Conservation (phyloP, 2,329 filamentous ascomycete species). For the Ophiostoma himal-ulmi region DNA sequence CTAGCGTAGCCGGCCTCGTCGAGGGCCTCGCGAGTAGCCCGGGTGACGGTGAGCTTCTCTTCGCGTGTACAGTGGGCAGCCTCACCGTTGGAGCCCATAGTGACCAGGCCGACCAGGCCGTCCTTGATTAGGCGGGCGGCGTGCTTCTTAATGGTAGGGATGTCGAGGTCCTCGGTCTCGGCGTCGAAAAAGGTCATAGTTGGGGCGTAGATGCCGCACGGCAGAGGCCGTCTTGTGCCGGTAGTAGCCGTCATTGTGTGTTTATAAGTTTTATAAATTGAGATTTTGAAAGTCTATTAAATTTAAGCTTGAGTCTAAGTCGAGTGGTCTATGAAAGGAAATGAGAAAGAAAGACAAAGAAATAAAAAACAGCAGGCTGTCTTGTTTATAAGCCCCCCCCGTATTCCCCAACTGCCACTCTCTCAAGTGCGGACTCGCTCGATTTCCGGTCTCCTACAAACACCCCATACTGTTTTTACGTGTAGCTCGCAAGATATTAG, state of each 20-base stretch:
- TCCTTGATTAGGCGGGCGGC: constrained; percentile 69
- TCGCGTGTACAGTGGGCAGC: constrained; percentile 75
- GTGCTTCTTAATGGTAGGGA: constrained; percentile 72
- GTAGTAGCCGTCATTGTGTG: constrained; percentile 34
- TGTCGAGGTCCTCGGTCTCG: constrained; percentile 77
- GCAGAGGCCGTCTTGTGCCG: constrained; percentile 52
- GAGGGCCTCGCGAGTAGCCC: constrained; percentile 72
- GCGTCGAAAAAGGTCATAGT: constrained; percentile 88
- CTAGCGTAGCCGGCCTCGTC: constrained; percentile 70
- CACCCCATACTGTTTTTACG: not conserved
- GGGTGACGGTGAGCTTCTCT: constrained; percentile 70
- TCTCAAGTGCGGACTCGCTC: not conserved
- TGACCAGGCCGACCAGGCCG: constrained; percentile 74
- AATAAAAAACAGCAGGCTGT: constrained; percentile 24
- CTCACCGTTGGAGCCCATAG: constrained; percentile 88
- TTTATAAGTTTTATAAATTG: no score
- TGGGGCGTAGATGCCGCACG: constrained; percentile 78
- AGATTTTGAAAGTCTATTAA: not conserved
- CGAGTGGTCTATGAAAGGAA: constrained; percentile 6
- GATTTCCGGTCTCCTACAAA: constrained; percentile 5
- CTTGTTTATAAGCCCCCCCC: not conserved
- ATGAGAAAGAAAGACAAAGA: not conserved
- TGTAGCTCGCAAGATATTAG: constrained; percentile 28
- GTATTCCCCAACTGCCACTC: not conserved
- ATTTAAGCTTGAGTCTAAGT: not conserved